Conservation (phyloP, 2,329 filamentous ascomycete species). For the Epichloe sibirici region DNA sequence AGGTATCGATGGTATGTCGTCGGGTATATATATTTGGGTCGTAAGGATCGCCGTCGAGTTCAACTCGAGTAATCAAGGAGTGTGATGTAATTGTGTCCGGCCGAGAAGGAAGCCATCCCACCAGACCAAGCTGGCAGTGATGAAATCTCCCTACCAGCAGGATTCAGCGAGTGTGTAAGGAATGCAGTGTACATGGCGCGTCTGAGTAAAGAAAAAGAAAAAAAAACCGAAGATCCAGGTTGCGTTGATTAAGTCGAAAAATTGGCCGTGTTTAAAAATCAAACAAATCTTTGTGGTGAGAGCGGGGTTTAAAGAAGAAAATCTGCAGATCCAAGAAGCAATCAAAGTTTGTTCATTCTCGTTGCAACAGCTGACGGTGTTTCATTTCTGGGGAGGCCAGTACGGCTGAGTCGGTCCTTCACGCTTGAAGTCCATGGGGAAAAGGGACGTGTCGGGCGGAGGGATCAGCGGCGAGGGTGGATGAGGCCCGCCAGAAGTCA, state of each 20-base stretch:
- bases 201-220: slow-evolving; percentile 14
- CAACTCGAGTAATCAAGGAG: slow-evolving; percentile 13
- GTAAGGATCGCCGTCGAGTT: slow-evolving; percentile 21
- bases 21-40: not conserved
- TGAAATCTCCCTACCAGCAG: not conserved
- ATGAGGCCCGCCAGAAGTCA: slow-evolving; percentile 21
- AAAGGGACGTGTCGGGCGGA: slow-evolving; percentile 6
- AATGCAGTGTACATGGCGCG: slow-evolving; percentile 25
- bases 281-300: too few species aligned
- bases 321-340: slow-evolving; percentile 11
- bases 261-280: too few species aligned
- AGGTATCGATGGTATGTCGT: slow-evolving; percentile 8
- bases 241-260: too few species aligned
- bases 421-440: slow-evolving; percentile 13
- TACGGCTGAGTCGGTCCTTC: slow-evolving; percentile 15
- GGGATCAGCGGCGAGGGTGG: slow-evolving; percentile 21
- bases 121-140: not conserved
- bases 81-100: not conserved
- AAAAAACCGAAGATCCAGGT: not conserved
- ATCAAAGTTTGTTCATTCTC: slow-evolving; percentile 14
- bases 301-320: not conserved
- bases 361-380: slow-evolving; percentile 4
- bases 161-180: slow-evolving; percentile 24
- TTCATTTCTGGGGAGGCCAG: not conserved
- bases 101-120: not conserved